A percentile compares a stretch with the other conserved stretches of the same genome.
Conservation (phyloP, 495 filamentous ascomycete species). For the Penicillium psychrofluorescens region DNA sequence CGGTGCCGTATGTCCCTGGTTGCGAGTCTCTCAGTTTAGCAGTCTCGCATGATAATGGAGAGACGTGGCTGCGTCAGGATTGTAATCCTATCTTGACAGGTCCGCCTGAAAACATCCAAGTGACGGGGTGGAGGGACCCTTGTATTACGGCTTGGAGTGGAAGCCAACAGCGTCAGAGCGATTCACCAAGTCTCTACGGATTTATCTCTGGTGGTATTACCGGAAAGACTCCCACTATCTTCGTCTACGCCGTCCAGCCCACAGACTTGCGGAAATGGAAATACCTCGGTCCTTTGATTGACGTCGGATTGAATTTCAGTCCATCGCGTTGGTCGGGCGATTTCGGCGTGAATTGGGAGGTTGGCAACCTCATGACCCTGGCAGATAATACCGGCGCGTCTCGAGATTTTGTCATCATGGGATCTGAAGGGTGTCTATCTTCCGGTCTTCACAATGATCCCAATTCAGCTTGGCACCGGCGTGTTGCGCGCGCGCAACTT, state of each 20-base stretch:
- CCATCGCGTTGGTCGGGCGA: constrained; percentile 41
- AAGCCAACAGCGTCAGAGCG: constrained; percentile 16
- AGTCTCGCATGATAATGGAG: constrained; percentile 39
- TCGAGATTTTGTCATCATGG: constrained; percentile 43
- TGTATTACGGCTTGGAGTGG: constrained; percentile 38
- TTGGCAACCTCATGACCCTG: constrained; percentile 43
- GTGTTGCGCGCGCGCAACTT: constrained; percentile 21
- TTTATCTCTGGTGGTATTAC: constrained; percentile 48
- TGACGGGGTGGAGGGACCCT: constrained; percentile 52
- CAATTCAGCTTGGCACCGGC: no score
- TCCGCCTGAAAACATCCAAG: constrained; percentile 35
- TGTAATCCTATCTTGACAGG: constrained; percentile 43
- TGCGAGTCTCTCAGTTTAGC: constrained; percentile 46
- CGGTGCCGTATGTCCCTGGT: constrained; percentile 36
- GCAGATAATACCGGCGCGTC: constrained; percentile 20
- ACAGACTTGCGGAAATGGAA: constrained; percentile 42
- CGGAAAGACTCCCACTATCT: constrained; percentile 38
- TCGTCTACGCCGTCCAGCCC: constrained; percentile 43
- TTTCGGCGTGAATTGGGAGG: constrained; percentile 53
- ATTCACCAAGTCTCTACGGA: constrained; percentile 31
- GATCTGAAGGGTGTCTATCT: constrained; percentile 36
- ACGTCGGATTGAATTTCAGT: constrained; percentile 34
- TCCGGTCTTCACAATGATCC: background rate
- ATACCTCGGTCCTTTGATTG: constrained; percentile 41
- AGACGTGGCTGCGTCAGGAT: constrained; percentile 40